Base-by-base conservation (phyloP, 2,329 filamentous ascomycete species). In the Ascochyta pisi region DNA sequence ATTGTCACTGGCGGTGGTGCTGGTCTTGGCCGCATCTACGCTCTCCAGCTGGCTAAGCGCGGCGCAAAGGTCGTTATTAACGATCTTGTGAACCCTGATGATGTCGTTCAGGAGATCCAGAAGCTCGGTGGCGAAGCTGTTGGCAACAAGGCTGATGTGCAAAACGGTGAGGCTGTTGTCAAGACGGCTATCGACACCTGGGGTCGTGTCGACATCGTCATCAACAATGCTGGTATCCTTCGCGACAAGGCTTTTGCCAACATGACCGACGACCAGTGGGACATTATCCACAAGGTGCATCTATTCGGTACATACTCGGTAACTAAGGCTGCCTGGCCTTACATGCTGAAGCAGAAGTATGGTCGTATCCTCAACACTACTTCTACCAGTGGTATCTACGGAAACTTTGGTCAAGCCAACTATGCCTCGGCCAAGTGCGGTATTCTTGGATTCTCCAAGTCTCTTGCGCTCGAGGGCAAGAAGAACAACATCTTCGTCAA, bases 401-500 rank as follows among this genome's bases (percentile, higher is more conserved):
- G 95, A 68, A 99, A 97, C 85, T 99, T 99, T 76, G 95, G 95
- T 61, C 95, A 99, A 80, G 91, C 94, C 71, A 99, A 99, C 84
- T 99, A 99, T 78, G 86, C 95, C 60, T 91, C 94, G 42, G 74
- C 79, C 37, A 78, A 77, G 63, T 75, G 61, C 66, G 95, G 91
- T 79, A 98, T 99, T 64, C 88, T 99, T 38, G 95, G 95, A 59
- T 92, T 99, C 83, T 96, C 93, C 37, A 90, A 92, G 67, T 91
- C 95, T 46, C 86, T 99, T 51, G 95, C 95, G 47, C 84, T 95
- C 45, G 95, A 99, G 80, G 95, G 95, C 69, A 85, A 86, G 73
- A 98, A 98, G 83, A 92, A 99, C 84, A 96, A 97, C 83, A 98
- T 99, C 78, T 92, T 87, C 70, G 91, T 96, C 77, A 99, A 99